Base-by-base conservation (phyloP, 768 basidiomycete species). In the Leucocoprinus sp. region DNA sequence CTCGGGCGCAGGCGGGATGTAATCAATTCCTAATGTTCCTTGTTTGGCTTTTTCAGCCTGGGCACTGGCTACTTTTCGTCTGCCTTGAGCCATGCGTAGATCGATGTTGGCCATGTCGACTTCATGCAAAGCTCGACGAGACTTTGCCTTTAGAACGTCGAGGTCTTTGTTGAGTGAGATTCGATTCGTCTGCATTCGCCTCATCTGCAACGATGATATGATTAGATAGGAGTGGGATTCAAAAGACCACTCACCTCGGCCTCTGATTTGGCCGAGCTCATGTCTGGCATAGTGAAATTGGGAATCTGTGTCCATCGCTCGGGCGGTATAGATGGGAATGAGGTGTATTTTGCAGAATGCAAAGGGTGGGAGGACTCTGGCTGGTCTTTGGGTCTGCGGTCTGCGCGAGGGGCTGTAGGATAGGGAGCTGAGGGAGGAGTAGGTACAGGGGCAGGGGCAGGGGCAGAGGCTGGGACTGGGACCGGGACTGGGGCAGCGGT, bases 1-100 rank as follows among this genome's bases (percentile, higher is more conserved):
- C 1, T 33, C 19, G 9, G 27, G 11, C 37, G 15, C 45, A 6
- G 45, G 17, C 9, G 37, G 28, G 17, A 14, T 15, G 15, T 59
- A 59, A 34, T 80, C 78, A 48, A 82, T 74, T 6, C 83, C 84
- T 43, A 84, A 64, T 46, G 64, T 58, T n/a, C 84, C 84, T 29
- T 62, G 63, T 17, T 72, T 69, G 45, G 83, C 83, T 60, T 72
- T 74, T 58, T 82, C 78, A 47, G 82, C 60, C 51, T 82, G 81
- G 51, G 53, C 53, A 45, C 76, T 75, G 18, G 82, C 76, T 15
- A 78, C 65, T 52, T 67, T 72, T 43, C 81, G 72, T 43, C 82
- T 71, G 43, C 64, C 64, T 64, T 78, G 76, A 14, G 77, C 77
- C 29, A 71, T 71, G 44, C 70, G 70, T 46, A 84, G 58, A 48